Evolutionary conservation across 805 yeast genomes (phyloP).

Genomic region (Wickerhamiella kurtzmanii): DNA sequence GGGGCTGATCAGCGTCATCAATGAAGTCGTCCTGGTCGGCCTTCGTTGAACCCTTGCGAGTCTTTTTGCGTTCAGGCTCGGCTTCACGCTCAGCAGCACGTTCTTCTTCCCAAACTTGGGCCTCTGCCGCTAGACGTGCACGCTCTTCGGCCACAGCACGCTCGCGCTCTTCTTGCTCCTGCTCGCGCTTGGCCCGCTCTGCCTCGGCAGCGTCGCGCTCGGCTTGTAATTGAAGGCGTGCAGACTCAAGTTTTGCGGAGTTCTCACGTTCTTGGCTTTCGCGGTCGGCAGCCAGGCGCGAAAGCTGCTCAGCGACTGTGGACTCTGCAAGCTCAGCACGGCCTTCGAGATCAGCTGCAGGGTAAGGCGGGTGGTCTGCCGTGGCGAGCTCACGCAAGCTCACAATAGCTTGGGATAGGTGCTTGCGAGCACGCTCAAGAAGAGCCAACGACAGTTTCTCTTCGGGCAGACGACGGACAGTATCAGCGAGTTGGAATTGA

Average conservation of each 20-base stretch:
- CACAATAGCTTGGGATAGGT: constrained; percentile 48
- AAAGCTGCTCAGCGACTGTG: constrained; percentile 60
- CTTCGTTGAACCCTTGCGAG: constrained; percentile 8
- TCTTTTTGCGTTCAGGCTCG: constrained; percentile 6
- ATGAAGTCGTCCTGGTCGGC: constrained; percentile 21
- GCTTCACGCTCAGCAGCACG: constrained; percentile 20
- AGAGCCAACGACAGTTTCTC: constrained; percentile 50
- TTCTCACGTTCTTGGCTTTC: constrained; percentile 39
- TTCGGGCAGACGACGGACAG: constrained; percentile 46
- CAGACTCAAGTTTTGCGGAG: constrained; percentile 54
- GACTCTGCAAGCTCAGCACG: constrained; percentile 77
- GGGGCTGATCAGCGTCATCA: constrained; percentile 31
- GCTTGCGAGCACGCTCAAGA: constrained; percentile 41
- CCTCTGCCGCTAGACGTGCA: constrained; percentile 20
- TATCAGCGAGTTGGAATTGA: constrained; percentile 78
- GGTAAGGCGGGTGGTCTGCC: constrained; percentile 55
- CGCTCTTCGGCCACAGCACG: constrained; percentile 25
- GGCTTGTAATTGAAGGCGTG: constrained; percentile 50
- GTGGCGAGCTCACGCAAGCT: constrained; percentile 47
- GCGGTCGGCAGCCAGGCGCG: constrained; percentile 59
- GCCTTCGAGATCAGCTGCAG: constrained; percentile 64
- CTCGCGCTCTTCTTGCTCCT: constrained; percentile 21
- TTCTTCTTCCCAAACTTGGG: constrained; percentile 26
- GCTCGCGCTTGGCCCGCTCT: constrained; percentile 19
- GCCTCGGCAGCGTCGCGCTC: constrained; percentile 35